Evolutionary conservation across 139 green algal species (phyloP).

Genomic region (Chlamydomonas sphaeroides): DNA sequence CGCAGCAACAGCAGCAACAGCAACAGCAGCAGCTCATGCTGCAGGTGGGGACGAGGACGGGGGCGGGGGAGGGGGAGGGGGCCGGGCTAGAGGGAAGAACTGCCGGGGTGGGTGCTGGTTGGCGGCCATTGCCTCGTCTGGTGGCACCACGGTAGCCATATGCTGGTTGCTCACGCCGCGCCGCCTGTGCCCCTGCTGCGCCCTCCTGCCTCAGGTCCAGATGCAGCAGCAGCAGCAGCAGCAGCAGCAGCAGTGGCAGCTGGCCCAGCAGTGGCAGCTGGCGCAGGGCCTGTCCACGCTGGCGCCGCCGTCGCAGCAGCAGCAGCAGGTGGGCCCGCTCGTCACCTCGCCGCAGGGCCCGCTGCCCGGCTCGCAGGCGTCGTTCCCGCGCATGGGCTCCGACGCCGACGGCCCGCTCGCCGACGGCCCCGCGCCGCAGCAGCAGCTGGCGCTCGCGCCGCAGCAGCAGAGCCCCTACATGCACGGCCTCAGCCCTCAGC

Average conservation of each 20-base stretch:
- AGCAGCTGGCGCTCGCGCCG: not conserved
- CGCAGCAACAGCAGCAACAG: conserved; percentile 12
- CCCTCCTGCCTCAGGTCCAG: no score
- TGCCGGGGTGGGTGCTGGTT: no score
- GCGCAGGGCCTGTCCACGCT: not conserved
- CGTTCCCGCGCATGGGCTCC: not conserved
- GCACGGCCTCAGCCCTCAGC: no score
- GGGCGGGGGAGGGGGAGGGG: no score
- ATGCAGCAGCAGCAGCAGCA: not conserved
- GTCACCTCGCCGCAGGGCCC: no score
- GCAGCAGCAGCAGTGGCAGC: not conserved
- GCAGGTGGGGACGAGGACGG: not conserved
- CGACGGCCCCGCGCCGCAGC: no score
- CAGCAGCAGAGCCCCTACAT: not conserved
- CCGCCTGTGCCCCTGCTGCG: no score
- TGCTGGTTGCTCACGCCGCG: no score
- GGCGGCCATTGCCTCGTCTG: no score
- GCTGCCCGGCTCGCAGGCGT: not conserved
- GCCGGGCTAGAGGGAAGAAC: no score
- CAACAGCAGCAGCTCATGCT: conserved; percentile 4
- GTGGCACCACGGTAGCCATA: no score
- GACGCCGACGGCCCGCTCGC: no score
- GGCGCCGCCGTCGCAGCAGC: not conserved
- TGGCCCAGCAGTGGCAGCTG: not conserved
- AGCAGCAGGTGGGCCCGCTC: not conserved